Evolutionary conservation across 2,329 filamentous ascomycete genomes (phyloP), one percentile per base, ranked within the genome.

Genomic region (Escovopsis sp.): DNA sequence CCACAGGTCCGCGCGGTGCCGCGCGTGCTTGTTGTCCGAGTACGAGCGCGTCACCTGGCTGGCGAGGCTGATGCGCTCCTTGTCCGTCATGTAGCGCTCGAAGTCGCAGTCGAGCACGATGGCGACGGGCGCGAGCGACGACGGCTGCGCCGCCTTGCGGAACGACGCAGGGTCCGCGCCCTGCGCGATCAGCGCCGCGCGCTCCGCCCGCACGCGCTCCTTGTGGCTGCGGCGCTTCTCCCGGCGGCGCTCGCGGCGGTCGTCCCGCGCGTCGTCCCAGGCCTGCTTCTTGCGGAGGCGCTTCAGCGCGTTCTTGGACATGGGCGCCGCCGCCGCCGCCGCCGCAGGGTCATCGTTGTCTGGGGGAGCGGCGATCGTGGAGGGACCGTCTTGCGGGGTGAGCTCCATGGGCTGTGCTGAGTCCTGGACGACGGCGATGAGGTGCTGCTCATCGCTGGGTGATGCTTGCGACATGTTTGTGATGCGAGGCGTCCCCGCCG

Each of bases 51-150:
- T 94, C 47, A 98, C 70, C 61, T 98, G 91, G 44, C 79, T 76
- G 1, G 77, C 76, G 11, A 98, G 71, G 4, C 86, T 94, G 43
- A 88, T 79, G 28, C 84, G 69, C 63, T 98, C 91, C 51, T 83
- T 82, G 33, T 89, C 83, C 40, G 71, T 72, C 91, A 98, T 98
- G 55, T 88, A 74, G 36, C 83, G 69, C 59, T 98, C 88, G 58
- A 93, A 98, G 50, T 84, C 79, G 63, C 89, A 96, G 65, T 98
- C 91, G 48, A 98, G 67, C 45, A 98, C 70, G 50, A 98, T 67
- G 0, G 85, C 76, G 19, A 96, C 66, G 2, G 88, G 87, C 0
- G 93, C 72, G 43, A 77, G 73, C 39, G 69, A 65, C 36, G 62
- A 54, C 23, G 23, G 54, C 18, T 38, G 42, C 38, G 56, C 57